These are phyloP conservation scores for Carex littledalei DNA, from an alignment of 176 grass and related monocot species.

Conservation along the genomic window DNA sequence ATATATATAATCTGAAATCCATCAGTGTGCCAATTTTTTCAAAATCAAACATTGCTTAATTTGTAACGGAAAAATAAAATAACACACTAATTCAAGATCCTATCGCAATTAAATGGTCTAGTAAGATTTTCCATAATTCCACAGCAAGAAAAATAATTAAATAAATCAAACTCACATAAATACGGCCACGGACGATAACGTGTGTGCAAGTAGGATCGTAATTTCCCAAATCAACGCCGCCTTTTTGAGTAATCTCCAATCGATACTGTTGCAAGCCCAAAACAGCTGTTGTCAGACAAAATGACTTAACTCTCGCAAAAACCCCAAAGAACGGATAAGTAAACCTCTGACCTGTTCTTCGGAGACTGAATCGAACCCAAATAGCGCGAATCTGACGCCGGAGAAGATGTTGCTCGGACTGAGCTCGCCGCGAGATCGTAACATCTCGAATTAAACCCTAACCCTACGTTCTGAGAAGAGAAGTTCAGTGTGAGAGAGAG, in stretches of 20 bases:
- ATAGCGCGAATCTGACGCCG: constrained; percentile 61
- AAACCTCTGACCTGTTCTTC: constrained; percentile 51
- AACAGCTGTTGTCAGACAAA: neutral
- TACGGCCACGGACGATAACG: constrained; percentile 46
- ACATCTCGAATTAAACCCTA: constrained; percentile 31
- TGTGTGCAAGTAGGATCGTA: constrained; percentile 54
- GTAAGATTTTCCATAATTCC: neutral
- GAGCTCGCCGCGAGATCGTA: constrained; percentile 18
- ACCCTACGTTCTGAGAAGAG: neutral
- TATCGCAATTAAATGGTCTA: neutral
- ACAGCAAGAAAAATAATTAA: neutral
- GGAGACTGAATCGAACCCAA: constrained; percentile 58
- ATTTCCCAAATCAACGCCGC: constrained; percentile 46
- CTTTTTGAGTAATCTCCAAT: constrained; percentile 56
- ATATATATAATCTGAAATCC: neutral
- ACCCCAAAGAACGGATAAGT: neutral
- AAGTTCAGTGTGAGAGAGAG: neutral
- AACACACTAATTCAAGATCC: neutral
- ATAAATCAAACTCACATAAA: constrained; percentile 57
- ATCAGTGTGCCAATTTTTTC: neutral
- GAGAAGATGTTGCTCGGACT: constrained; percentile 45
- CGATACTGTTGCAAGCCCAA: constrained; percentile 45
- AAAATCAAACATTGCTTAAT: neutral
- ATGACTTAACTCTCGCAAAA: neutral
- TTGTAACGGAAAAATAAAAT: neutral